Evolutionary conservation across 495 filamentous ascomycete genomes (phyloP), one percentile per base, ranked within the genome.

Genomic region (Hyaloscypha bicolor): DNA sequence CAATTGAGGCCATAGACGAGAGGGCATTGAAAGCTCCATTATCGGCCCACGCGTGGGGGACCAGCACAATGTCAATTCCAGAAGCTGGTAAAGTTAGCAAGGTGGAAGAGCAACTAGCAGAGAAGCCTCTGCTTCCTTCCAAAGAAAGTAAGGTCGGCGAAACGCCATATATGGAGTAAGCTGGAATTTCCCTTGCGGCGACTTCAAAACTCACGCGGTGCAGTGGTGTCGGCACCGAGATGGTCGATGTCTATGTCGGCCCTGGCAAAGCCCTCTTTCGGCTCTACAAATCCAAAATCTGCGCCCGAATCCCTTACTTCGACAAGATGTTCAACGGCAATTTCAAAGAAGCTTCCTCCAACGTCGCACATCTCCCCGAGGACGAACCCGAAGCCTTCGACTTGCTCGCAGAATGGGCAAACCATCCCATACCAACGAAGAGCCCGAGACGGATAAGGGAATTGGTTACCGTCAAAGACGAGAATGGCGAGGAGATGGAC

Each of bases 211-310:
- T 48, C 9, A 48, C 42, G 16, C 16, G 4, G 2, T 14, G 11
- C 16, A 48, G 42, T 48, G 42, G 22, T 45, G 56, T 64, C 3
- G 62, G 62, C 48, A 57, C 32, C 19, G 62, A 64, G 6, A 64
- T 57, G 48, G 62, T 64, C n/a, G 22, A 64, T 21, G 11, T 64
- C 48, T 55, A 55, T 31, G 62, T 55, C 25, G 52, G 62, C 14
- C 25, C 31, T 6, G 6, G 5, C 25, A 55, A 65, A 33, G 22
- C 5, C 0, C 63, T 45, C 3, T 67, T 35, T 16, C 14, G 39
- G 2, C 42, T 87, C 32, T 53, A 66, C 32, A 66, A 31, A 60
- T 12, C 59, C 3, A 12, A 52, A 11, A 2, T 66, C n/a, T 55
- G 55, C 56, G 58, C 21, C 37, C 32, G 31, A 31, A 35, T 61